Evolutionary conservation across 148 eudicot genomes (phyloP), one percentile per base, ranked within the genome.

Genomic region (Vaccinium darrowii): DNA sequence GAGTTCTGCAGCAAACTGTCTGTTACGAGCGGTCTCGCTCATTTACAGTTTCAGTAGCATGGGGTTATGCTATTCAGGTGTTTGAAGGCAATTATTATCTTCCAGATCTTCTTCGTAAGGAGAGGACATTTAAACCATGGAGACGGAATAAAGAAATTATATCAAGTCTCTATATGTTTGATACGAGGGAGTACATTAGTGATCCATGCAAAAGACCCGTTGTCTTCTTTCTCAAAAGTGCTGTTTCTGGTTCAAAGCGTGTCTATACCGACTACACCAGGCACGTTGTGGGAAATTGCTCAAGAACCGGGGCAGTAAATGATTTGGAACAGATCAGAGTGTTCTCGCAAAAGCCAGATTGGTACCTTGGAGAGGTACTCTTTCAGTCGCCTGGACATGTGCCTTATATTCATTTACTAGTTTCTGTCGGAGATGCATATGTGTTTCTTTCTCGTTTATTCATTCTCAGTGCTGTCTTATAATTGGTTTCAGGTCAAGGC

Each of bases 61-160:
- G 92, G 92, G 92, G 98, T n/a, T 94, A 92, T 84, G 91, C 91
- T 53, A 83, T 94, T 90, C 98, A 94, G 89, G 85, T 95, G 33
- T 94, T 85, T 84, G 92, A 93, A 86, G 95, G 94, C 62, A 91
- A 92, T 83, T 80, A 86, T 76, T 92, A 88, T 63, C 91, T 95
- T 80, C 95, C 93, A 7, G 93, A 93, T 76, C 87, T 95, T 57
- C 87, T 93, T 79, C 84, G 88, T 8, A 53, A 84, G 84, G 90
- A 87, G 84, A 90, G 91, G 83, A 91, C 92, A 62, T 95, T 95
- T 89, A 89, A 79, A 23, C 93, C 97, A 58, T 95, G 97, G 98
- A 92, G 88, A 83, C 91, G 98, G 85, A 87, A 91, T 23, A 88
- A 87, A 74, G 71, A 81, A 67, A 81, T 83, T 60, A 73, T 80